phyloP scores from a whole-genome alignment of 2,329 filamentous ascomycete genomes.

The Pseudocercospora fuligena region DNA sequence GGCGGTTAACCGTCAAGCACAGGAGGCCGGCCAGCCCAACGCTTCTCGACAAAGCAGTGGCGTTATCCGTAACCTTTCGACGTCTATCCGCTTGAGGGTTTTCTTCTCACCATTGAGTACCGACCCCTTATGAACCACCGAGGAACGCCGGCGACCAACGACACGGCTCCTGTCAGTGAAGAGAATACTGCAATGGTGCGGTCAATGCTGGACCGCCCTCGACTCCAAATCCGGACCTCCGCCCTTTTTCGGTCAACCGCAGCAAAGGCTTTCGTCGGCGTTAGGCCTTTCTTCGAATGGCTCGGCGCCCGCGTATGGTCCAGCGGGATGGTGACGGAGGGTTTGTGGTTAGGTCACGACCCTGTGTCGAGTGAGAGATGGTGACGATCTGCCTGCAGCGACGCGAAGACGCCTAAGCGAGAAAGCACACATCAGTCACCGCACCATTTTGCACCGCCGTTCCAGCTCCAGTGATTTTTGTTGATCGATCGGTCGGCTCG shows the following conservation, averaged over 20 bases:
- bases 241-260: background rate
- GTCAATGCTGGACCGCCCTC: background rate
- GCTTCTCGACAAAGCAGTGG: background rate
- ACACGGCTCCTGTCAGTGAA: conserved; percentile 1
- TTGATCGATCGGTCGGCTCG: background rate
- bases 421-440: conserved; percentile 5
- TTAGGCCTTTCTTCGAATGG: background rate
- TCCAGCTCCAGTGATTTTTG: background rate
- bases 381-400: background rate
- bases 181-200: conserved; percentile 5
- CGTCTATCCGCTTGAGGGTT: conserved; percentile 3
- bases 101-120: background rate
- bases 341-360: background rate
- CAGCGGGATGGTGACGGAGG: conserved; percentile 2
- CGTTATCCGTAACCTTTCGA: background rate
- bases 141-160: conserved; percentile 2
- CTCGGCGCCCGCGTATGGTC: background rate
- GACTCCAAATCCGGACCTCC: conserved; percentile 1
- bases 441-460: background rate
- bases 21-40: background rate
- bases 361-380: background rate
- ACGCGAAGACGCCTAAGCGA: background rate
- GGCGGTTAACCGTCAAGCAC: background rate
- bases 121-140: conserved; percentile 1
- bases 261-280: background rate